These are phyloP conservation scores for Pseudozyma sp. DNA, from an alignment of 1,284 basidiomycete species.

Conservation along the genomic window DNA sequence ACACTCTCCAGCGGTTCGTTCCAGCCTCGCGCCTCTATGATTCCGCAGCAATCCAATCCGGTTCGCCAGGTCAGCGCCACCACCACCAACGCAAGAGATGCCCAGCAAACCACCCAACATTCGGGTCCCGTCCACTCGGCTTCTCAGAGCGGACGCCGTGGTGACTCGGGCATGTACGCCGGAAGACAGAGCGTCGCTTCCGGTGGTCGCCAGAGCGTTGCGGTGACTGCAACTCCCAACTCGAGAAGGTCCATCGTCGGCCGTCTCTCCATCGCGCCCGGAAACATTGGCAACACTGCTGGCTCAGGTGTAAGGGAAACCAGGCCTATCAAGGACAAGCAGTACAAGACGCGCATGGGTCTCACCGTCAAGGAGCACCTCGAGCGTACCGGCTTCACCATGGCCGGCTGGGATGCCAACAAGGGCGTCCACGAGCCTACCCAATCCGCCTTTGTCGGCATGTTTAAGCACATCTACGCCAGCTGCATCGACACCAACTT, in stretches of 20 bases:
- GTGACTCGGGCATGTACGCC: slow-evolving; percentile 40
- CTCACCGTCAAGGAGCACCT: slow-evolving; percentile 56
- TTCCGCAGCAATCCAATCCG: slow-evolving; percentile 42
- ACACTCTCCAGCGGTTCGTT: slow-evolving; percentile 31
- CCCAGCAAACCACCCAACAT: slow-evolving; percentile 20
- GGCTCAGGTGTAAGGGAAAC: slow-evolving; percentile 44
- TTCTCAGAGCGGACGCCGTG: slow-evolving; percentile 30
- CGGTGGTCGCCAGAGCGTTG: slow-evolving; percentile 48
- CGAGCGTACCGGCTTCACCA: slow-evolving; percentile 61
- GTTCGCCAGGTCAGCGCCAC: slow-evolving; percentile 25
- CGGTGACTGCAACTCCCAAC: slow-evolving; percentile 55
- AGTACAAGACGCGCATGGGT: slow-evolving; percentile 61
- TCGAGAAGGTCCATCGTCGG: slow-evolving; percentile 46
- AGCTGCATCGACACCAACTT: slow-evolving; percentile 62
- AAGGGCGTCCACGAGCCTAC: slow-evolving; percentile 65
- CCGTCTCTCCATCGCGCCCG: slow-evolving; percentile 50
- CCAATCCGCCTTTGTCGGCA: slow-evolving; percentile 61
- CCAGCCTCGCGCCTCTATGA: slow-evolving; percentile 49
- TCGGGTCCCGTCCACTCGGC: slow-evolving; percentile 35
- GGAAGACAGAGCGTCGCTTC: slow-evolving; percentile 50
- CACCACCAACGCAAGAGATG: slow-evolving; percentile 10
- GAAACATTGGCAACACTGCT: slow-evolving; percentile 40
- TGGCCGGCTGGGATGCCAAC: slow-evolving; percentile 57
- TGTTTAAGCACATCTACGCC: slow-evolving; percentile 66
- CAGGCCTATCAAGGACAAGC: slow-evolving; percentile 55